Base-by-base conservation (phyloP, 441 rosid species). In the Corymbia calophylla region DNA sequence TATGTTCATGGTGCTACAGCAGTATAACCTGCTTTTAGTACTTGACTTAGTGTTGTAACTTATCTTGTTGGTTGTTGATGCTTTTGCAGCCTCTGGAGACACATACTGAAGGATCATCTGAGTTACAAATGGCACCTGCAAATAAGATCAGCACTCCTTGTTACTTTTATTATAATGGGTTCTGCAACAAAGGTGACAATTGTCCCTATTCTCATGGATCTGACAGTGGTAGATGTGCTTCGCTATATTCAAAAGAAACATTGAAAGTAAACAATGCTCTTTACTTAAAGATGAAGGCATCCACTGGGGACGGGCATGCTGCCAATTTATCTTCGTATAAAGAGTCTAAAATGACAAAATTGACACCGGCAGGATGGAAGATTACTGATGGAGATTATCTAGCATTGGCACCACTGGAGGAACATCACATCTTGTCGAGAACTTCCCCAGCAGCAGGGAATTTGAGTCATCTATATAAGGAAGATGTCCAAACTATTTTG, bases 151-250 rank as follows among this genome's bases (percentile, higher is more conserved):
- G 48, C 16, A 68, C 90, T 87, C 96, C 95, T 86, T 95, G 96
- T 91, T 92, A 93, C 70, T 95, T 95, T 86, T 93, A 92, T 86
- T 93, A 89, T 86, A 92, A 88, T 64, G 92, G 95, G 21, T 92
- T 90, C 91, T 95, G 96, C 92, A 92, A 86, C 86, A 94, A 94
- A 92, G 96, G 95, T 9, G 93, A 92, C 39, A 89, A 87, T 44
- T 95, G 97, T 90, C 86, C 91, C 64, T 95, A 91, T 81, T 89
- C 87, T 53, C 97, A 94, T 91, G 94, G 92, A 49, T 91, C 92
- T 56, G 90, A 90, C 90, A 85, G 66, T 87, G 89, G 80, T 62
- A 73, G 89, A 55, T 35, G 92, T 54, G 47, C 29, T 54, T 47
- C 89, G 15, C 88, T 90, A 86, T 60, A 88, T 90, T 82, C 70